Evolutionary conservation across 306 rosid genomes (phyloP), one percentile per base, ranked within the genome.

Genomic region (Begonia loranthoides): DNA sequence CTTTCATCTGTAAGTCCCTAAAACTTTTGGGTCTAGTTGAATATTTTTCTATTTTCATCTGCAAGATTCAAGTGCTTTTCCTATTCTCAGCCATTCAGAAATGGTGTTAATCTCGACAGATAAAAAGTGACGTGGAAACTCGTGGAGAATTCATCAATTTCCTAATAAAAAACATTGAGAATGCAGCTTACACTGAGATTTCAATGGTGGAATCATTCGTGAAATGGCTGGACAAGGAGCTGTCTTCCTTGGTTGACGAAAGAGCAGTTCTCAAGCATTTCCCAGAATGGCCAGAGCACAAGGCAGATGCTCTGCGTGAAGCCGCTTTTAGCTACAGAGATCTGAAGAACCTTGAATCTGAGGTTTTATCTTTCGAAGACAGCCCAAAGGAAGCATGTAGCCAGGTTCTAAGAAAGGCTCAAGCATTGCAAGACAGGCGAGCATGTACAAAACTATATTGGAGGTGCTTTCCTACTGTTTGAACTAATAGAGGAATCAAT

Each of bases 381-480:
- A 81, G 76, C 75, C 78, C 64, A 2, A 82, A 67, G 51, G 96
- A 28, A 87, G 64, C 60, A 76, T 10, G 28, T 62, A 56, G 24
- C 40, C 79, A 65, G 54, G 83, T 81, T n/a, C 55, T 83, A 2
- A 75, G 79, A 57, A 80, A 76, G 65, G 82, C 82, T 41, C 96
- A 87, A 58, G 73, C 87, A 56, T 39, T 92, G 74, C 94, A 86
- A 83, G 94, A 92, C 89, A 87, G 94, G 99, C 87, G 84, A 90
- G 92, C 65, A 75, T 69, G 93, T 80, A 79, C 70, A 73, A 56
- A 13, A 52, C 45, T 21, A 10, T 10, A 1, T 49, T 19, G 21
- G 19, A 21, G 12, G 1, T 41, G 10, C 50, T 2, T 9, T 49
- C 24, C 10, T 44, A 54, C 10, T 49, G 52, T 4, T 62, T 54